Conservation (phyloP, 306 rosid species). For the Medicago arabica region DNA sequence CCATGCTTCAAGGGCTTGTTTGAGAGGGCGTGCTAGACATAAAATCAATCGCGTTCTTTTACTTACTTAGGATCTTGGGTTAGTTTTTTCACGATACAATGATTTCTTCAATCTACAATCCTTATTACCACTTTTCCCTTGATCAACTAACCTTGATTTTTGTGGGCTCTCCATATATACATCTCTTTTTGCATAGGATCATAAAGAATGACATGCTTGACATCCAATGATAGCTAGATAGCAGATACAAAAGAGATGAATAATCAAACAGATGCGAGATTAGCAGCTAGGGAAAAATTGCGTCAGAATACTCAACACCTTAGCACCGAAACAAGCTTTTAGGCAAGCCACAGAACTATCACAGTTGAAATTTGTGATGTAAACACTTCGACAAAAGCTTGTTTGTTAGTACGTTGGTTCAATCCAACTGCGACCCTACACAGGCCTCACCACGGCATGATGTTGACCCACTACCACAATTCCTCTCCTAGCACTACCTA, state of each 20-base stretch:
- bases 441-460: not conserved
- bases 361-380: not conserved
- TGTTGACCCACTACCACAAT: not conserved
- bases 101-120: not conserved
- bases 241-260: not conserved
- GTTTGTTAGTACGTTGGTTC: not conserved
- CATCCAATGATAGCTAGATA: not conserved
- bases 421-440: not conserved
- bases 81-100: not conserved
- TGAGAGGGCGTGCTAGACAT: not conserved
- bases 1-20: constrained; percentile 6
- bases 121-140: not conserved
- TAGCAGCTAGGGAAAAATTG: not conserved
- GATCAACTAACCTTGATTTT: not conserved
- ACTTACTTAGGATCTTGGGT: not conserved
- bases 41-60: not conserved
- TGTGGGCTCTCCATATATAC: not conserved
- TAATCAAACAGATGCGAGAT: not conserved
- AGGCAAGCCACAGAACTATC: not conserved
- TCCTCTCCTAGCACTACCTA: not conserved
- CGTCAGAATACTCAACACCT: not conserved
- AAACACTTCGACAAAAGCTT: not conserved
- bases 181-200: constrained; percentile 5
- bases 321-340: not conserved
- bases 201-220: constrained; percentile 6